Conservation (phyloP, 192 early-diverging fungal genomes). For the Backusella liffmaniae region DNA sequence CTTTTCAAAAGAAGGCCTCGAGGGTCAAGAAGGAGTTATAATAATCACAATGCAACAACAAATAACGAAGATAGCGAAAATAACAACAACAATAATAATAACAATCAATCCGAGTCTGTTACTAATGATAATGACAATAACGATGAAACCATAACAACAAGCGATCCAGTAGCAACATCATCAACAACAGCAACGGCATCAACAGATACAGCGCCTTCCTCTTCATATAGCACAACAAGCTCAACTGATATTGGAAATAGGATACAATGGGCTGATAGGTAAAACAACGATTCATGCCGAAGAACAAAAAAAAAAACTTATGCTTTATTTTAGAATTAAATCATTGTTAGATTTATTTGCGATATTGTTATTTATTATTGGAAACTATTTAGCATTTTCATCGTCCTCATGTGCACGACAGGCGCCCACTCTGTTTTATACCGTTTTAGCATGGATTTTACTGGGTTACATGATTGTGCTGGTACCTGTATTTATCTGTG, state of each 20-base stretch:
- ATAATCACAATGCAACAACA: not conserved
- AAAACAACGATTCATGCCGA: not conserved
- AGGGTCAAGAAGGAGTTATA: not conserved
- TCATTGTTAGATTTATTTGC: constrained; percentile 57
- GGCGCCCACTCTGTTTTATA: constrained; percentile 61
- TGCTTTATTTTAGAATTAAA: constrained; percentile 38
- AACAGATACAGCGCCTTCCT: not conserved
- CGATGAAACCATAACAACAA: not conserved
- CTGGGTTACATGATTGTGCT: constrained; percentile 68
- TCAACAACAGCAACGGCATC: not conserved
- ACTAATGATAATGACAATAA: not conserved
- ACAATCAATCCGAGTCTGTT: not conserved
- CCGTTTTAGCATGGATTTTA: constrained; percentile 61
- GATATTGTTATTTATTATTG: constrained; percentile 64
- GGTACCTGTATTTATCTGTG: constrained; percentile 57
- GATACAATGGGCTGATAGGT: constrained; percentile 4
- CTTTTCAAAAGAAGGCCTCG: constrained; percentile 10
- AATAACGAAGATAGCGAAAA: not conserved
- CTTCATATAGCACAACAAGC: not conserved
- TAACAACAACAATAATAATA: not conserved
- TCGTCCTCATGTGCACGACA: constrained; percentile 39
- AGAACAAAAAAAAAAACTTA: not conserved
- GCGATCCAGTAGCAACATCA: not conserved
- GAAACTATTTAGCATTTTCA: constrained; percentile 69
- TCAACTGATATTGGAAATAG: not conserved